A percentile compares a stretch with the other conserved stretches of the same genome.
Conservation (phyloP, 176 grass and related monocot species). For the maize (Zea mays) region Zm-B73-REFERENCE-NAM-5.0 NC_050097.1:204297501-204298000, state of each 20-base stretch:
- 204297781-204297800: constrained; percentile 18
- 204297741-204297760: constrained; percentile 20
- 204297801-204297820: constrained; percentile 32
- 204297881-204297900: constrained; percentile 78
- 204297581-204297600: constrained; percentile 42
- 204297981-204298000: constrained; percentile 39
- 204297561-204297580: constrained; percentile 69
- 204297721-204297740: constrained; percentile 90
- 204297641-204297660: constrained; percentile 46
- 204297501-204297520: constrained; percentile 28
- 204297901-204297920: constrained; percentile 61
- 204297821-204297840: constrained; percentile 81
- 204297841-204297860: constrained; percentile 99
- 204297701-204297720: constrained; percentile 82
- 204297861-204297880: constrained; percentile 98
- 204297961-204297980: constrained; percentile 39
- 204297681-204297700: constrained; percentile 71
- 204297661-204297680: constrained; percentile 73
- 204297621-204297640: constrained; percentile 62
- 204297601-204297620: constrained; percentile 41
- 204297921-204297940: constrained; percentile 41
- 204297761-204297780: constrained; percentile 41
- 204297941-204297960: constrained; percentile 46
- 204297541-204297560: constrained; percentile 96
- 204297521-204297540: constrained; percentile 98